These are phyloP conservation scores for Hura crepitans DNA, from an alignment of 441 rosid genomes.

Conservation along the genomic window DNA sequence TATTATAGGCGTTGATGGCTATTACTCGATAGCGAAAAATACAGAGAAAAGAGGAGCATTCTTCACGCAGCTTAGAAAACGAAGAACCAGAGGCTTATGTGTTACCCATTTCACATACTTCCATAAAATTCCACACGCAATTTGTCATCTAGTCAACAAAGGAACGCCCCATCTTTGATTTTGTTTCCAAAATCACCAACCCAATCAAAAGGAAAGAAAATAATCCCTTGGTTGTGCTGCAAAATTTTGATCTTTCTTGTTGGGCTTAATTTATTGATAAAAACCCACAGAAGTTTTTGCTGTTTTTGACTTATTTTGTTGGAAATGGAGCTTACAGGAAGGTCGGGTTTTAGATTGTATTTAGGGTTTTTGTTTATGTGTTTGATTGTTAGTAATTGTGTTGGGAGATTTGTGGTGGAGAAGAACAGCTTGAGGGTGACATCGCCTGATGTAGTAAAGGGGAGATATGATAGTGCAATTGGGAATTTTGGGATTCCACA, in stretches of 20 bases:
- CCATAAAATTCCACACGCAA: slow-evolving; percentile 5
- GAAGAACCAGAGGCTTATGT: neutral
- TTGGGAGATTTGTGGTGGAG: slow-evolving; percentile 87
- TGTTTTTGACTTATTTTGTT: neutral
- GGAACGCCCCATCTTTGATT: neutral
- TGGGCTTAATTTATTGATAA: slow-evolving; percentile 18
- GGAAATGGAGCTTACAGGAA: slow-evolving; percentile 22
- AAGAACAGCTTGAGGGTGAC: slow-evolving; percentile 88
- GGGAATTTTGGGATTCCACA: slow-evolving; percentile 99
- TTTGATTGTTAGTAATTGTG: slow-evolving; percentile 20
- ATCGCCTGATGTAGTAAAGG: slow-evolving; percentile 88
- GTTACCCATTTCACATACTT: neutral
- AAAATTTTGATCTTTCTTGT: slow-evolving; percentile 13
- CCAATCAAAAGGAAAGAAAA: neutral
- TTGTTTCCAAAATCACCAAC: neutral
- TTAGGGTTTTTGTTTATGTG: slow-evolving; percentile 44
- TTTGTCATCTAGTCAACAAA: neutral
- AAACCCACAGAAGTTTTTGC: slow-evolving; percentile 14
- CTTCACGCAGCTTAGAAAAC: slow-evolving; percentile 5
- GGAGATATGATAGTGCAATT: slow-evolving; percentile 82
- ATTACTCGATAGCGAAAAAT: neutral
- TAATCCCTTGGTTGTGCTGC: slow-evolving; percentile 1
- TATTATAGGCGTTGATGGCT: neutral
- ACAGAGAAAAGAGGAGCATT: neutral
- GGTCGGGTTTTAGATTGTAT: slow-evolving; percentile 11